A percentile compares a stretch with the other conserved stretches of the same genome.
Evolutionary conservation across 768 basidiomycete genomes (phyloP).

Genomic region (Pleurotus eryngii): DNA sequence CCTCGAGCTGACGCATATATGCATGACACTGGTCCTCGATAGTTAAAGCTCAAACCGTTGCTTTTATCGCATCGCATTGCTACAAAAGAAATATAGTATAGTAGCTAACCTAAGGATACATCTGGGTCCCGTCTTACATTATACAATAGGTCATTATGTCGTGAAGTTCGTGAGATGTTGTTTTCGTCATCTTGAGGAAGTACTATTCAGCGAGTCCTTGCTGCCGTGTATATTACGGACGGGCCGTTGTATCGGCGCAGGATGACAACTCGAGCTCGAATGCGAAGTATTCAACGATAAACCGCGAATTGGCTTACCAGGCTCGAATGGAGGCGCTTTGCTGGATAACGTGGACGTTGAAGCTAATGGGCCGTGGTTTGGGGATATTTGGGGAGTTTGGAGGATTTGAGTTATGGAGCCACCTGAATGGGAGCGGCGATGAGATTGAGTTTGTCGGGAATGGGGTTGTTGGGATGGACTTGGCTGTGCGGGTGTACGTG

Average conservation of each 20-base stretch:
- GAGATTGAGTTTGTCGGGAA: not conserved
- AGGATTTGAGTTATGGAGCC: not conserved
- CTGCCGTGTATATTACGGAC: not conserved
- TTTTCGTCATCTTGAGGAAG: not conserved
- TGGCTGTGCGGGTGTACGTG: not conserved
- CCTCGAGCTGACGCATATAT: too few relatives aligned
- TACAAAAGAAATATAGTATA: not conserved
- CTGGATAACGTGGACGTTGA: constrained; percentile 39
- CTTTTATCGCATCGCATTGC: too few relatives aligned
- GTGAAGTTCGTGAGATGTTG: not conserved
- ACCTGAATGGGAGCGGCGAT: not conserved
- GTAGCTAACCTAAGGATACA: not conserved
- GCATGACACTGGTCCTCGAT: too few relatives aligned
- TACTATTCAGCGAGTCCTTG: not conserved
- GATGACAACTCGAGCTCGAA: not conserved
- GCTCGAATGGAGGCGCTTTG: constrained; percentile 53
- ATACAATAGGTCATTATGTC: not conserved
- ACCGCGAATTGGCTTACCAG: constrained; percentile 15
- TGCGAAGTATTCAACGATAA: not conserved
- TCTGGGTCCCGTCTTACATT: not conserved
- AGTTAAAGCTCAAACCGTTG: too few relatives aligned
- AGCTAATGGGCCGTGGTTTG: constrained; percentile 6
- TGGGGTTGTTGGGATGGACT: not conserved
- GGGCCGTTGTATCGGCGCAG: constrained; percentile 2
- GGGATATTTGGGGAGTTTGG: not conserved